Evolutionary conservation across 1,139 yeast genomes (phyloP), one percentile per base, ranked within the genome.

Genomic region (Hyphopichia pseudoburtonii): DNA sequence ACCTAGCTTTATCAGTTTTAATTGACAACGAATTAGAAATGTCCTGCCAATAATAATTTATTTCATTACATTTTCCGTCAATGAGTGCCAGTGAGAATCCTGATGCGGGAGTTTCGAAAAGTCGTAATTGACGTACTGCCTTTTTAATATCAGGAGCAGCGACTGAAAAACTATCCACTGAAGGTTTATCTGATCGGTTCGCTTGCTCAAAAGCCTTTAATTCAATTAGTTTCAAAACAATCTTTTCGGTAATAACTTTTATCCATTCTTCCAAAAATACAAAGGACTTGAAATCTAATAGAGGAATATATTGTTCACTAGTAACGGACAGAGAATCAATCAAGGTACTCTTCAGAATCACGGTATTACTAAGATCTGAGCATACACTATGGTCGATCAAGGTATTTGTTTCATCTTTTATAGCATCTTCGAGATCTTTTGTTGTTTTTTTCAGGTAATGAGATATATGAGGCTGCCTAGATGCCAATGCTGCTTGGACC

Each of bases 401-500:
- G 8, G 31, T 23, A 5, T 32, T 19, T 17, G 27, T 17, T 35
- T 33, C 15, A 9, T 32, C 14, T n/a, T 25, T 18, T 18, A 26
- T 15, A 33, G 28, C 18, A 7, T 33, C 19, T 1, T 28, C 30
- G 27, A 38, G 43, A 30, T 44, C 45, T 23, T 44, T 30, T 31
- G 36, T 40, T 23, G 44, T 47, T 28, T 41, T 44, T 29, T 50
- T 64, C 28, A 46, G 50, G 18, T 46, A 36, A 24, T 62, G 66
- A 7, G 10, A 21, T 21, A 7, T 21, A 21, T 21, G 23, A 7
- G 9, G 7, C 28, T 49, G 47, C 18, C 43, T 35, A 2, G 48
- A 38, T 3, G 66, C 48, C 31, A 53, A 46, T 2, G 42, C 47
- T 17, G 70, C 63, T 43, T 75, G 80, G 5, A 54, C 51, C 30